Evolutionary conservation across 805 yeast genomes (phyloP).

Genomic region (Ogataea pignaliae): DNA sequence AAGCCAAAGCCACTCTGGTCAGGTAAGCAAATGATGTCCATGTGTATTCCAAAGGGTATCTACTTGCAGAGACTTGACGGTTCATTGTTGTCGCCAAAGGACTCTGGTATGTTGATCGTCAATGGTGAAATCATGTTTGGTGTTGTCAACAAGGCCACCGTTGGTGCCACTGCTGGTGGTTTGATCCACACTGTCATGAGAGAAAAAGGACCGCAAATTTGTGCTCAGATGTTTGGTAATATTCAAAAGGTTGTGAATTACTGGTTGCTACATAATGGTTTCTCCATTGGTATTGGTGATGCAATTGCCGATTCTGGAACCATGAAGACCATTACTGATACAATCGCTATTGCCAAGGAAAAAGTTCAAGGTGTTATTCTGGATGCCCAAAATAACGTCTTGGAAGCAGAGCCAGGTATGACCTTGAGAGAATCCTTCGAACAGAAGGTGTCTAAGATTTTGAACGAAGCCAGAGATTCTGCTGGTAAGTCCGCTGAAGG

Average conservation of each 20-base stretch:
- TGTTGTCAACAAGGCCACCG: conserved; percentile 96
- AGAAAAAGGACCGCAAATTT: conserved; percentile 89
- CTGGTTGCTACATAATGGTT: conserved; percentile 95
- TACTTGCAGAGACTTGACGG: conserved; percentile 93
- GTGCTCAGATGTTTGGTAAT: conserved; percentile 88
- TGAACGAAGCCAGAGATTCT: conserved; percentile 97
- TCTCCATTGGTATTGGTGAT: conserved; percentile 99
- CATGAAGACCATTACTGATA: conserved; percentile 88
- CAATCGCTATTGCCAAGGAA: conserved; percentile 87
- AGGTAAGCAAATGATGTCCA: conserved; percentile 90
- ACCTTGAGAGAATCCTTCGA: conserved; percentile 97
- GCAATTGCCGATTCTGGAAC: conserved; percentile 98
- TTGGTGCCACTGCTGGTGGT: conserved; percentile 98
- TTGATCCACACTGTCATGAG: conserved; percentile 95
- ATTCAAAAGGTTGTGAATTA: conserved; percentile 93
- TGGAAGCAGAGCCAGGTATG: conserved; percentile 99
- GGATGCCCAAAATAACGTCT: conserved; percentile 84
- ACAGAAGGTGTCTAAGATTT: conserved; percentile 90
- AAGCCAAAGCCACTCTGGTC: conserved; percentile 97
- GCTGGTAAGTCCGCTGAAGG: conserved; percentile 99
- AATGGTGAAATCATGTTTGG: conserved; percentile 98
- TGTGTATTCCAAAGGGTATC: conserved; percentile 94
- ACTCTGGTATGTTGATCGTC: conserved; percentile 90
- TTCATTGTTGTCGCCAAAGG: conserved; percentile 79
- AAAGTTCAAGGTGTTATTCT: conserved; percentile 91